phyloP scores from a whole-genome alignment of 768 basidiomycete genomes.

The Rossbeevera mucosa region DNA sequence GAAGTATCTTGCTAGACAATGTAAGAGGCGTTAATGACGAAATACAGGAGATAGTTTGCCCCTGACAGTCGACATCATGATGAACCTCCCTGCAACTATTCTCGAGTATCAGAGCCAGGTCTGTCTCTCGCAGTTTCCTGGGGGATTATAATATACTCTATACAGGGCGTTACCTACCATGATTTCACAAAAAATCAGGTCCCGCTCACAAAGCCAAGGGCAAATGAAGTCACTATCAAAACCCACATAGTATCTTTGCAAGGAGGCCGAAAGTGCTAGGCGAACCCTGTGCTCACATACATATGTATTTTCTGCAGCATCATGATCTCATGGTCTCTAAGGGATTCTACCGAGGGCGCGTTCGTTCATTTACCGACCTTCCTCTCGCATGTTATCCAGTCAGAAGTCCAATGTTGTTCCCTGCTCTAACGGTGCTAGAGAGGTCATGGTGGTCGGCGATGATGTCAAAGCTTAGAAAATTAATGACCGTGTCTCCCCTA shows the following conservation, averaged over 20 bases:
- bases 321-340: slow-evolving; percentile 45
- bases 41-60: too few relatives aligned
- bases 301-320: slow-evolving; percentile 36
- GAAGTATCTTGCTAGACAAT: too few relatives aligned
- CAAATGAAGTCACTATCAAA: slow-evolving; percentile 52
- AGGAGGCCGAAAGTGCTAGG: slow-evolving; percentile 17
- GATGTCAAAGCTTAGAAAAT: slow-evolving; percentile 43
- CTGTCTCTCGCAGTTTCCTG: background rate
- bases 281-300: background rate
- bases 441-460: slow-evolving; percentile 43
- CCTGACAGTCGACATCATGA: too few relatives aligned
- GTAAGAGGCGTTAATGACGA: too few relatives aligned
- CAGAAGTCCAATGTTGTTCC: slow-evolving; percentile 28
- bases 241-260: slow-evolving; percentile 55
- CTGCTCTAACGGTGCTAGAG: slow-evolving; percentile 53
- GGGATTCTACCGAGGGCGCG: slow-evolving; percentile 37
- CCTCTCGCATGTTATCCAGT: slow-evolving; percentile 32
- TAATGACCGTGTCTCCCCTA: slow-evolving; percentile 56
- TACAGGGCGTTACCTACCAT: slow-evolving; percentile 23
- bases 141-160: too few relatives aligned
- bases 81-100: slow-evolving; percentile 11
- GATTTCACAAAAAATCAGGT: slow-evolving; percentile 23
- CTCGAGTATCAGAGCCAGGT: slow-evolving; percentile 19
- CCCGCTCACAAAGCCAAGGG: slow-evolving; percentile 31
- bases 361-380: background rate